Conservation (phyloP, 441 rosid species). For the Breynia disticha region DNA sequence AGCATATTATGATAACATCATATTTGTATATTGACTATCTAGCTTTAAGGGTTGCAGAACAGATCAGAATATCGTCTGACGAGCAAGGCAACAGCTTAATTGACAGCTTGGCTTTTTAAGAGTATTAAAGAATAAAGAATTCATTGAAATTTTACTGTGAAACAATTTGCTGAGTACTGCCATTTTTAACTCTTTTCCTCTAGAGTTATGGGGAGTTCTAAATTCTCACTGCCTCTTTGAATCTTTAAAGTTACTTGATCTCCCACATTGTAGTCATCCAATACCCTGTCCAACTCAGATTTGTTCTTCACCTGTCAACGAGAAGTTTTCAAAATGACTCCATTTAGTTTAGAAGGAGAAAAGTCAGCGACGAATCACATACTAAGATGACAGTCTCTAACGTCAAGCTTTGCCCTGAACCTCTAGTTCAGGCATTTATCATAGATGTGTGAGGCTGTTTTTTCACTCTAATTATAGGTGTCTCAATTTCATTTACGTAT, state of each 20-base stretch:
- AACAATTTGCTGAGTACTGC: too few species aligned
- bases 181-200: constrained; percentile 36
- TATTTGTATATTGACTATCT: too few species aligned
- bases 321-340: too few species aligned
- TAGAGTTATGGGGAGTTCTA: constrained; percentile 50
- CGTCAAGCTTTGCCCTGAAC: background rate
- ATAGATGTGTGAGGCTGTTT: background rate
- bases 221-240: constrained; percentile 51
- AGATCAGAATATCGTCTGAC: too few species aligned
- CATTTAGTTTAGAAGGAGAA: background rate
- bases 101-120: too few species aligned
- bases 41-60: too few species aligned
- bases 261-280: constrained; percentile 76
- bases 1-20: too few species aligned
- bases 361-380: background rate
- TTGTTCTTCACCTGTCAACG: constrained; percentile 64
- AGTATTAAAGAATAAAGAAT: too few species aligned
- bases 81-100: too few species aligned
- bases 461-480: background rate
- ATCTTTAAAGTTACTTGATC: constrained; percentile 56
- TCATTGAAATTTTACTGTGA: too few species aligned
- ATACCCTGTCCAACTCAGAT: constrained; percentile 55
- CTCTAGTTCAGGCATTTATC: background rate
- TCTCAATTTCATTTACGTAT: too few species aligned
- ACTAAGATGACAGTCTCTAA: background rate